Evolutionary conservation across 2,329 filamentous ascomycete species (phyloP).

Genomic region (Cytospora piceae): DNA sequence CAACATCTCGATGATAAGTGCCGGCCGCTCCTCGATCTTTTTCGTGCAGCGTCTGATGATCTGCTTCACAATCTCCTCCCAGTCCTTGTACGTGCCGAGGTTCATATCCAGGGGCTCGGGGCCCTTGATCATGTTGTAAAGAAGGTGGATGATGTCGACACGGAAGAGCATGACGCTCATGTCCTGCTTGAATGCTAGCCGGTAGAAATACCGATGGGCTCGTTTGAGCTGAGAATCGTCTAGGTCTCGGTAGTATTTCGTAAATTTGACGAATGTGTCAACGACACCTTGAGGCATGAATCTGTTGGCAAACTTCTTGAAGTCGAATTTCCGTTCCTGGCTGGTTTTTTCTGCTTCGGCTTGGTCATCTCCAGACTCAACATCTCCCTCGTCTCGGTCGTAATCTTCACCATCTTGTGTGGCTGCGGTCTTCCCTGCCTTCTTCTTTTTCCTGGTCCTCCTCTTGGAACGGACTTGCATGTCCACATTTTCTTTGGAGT

Average conservation of each 20-base stretch:
- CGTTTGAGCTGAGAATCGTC: slow-evolving; percentile 82
- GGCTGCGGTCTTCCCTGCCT: slow-evolving; percentile 47
- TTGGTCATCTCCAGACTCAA: slow-evolving; percentile 74
- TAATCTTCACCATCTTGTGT: slow-evolving; percentile 46
- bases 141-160: slow-evolving; percentile 84
- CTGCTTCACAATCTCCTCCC: slow-evolving; percentile 87
- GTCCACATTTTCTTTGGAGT: slow-evolving; percentile 92
- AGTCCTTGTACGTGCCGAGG: slow-evolving; percentile 76
- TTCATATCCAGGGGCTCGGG: slow-evolving; percentile 73
- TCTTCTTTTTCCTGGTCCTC: slow-evolving; percentile 74
- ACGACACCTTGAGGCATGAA: slow-evolving; percentile 86
- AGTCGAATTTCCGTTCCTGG: slow-evolving; percentile 92
- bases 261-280: slow-evolving; percentile 84
- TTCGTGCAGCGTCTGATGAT: slow-evolving; percentile 80
- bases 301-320: slow-evolving; percentile 76
- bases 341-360: slow-evolving; percentile 70
- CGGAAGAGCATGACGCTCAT: slow-evolving; percentile 87
- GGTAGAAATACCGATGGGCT: slow-evolving; percentile 91
- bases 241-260: slow-evolving; percentile 80
- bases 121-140: slow-evolving; percentile 91
- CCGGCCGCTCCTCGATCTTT: slow-evolving; percentile 83
- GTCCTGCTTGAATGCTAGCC: slow-evolving; percentile 92
- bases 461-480: slow-evolving; percentile 88
- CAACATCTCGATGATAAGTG: slow-evolving; percentile 86
- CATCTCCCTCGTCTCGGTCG: slow-evolving; percentile 62